A percentile compares a stretch with the other conserved stretches of the same genome.
Evolutionary conservation across 2,329 filamentous ascomycete species (phyloP).

Genomic region (Venturia nashicola): DNA sequence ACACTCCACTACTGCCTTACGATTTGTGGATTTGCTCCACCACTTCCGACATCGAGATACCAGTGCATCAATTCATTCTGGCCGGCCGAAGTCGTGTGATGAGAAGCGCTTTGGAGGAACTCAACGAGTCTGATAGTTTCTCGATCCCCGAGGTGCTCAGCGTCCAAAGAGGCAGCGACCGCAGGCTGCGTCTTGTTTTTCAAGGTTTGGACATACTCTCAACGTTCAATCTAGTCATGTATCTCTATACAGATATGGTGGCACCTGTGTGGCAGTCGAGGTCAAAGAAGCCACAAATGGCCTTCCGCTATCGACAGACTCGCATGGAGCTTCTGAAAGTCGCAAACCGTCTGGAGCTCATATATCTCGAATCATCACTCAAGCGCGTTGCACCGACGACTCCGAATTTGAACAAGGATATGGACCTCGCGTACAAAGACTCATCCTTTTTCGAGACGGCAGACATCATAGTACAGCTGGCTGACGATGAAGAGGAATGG

Average conservation of each 20-base stretch:
- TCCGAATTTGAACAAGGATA: conserved; percentile 54
- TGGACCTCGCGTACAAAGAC: conserved; percentile 58
- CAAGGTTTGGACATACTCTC: conserved; percentile 63
- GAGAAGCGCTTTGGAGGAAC: conserved; percentile 42
- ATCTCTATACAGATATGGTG: conserved; percentile 66
- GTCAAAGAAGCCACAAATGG: conserved; percentile 49
- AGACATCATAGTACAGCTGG: conserved; percentile 68
- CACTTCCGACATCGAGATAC: conserved; percentile 57
- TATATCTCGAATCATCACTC: conserved; percentile 62
- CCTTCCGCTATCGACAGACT: conserved; percentile 57
- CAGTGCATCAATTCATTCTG: conserved; percentile 73
- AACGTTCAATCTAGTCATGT: conserved; percentile 67
- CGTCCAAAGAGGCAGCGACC: conserved; percentile 40
- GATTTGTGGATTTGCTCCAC: conserved; percentile 39
- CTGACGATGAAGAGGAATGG: conserved; percentile 53
- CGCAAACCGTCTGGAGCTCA: conserved; percentile 59
- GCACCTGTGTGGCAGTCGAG: conserved; percentile 82
- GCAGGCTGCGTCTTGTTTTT: conserved; percentile 51
- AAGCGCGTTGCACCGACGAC: conserved; percentile 59
- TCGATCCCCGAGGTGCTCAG: conserved; percentile 48
- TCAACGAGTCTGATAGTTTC: conserved; percentile 35
- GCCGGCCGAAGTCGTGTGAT: conserved; percentile 61
- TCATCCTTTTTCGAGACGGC: conserved; percentile 62
- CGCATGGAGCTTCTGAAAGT: conserved; percentile 79
- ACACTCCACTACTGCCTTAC: conserved; percentile 25